Conservation (phyloP, 768 basidiomycete genomes). For the Zangia roseola region DNA sequence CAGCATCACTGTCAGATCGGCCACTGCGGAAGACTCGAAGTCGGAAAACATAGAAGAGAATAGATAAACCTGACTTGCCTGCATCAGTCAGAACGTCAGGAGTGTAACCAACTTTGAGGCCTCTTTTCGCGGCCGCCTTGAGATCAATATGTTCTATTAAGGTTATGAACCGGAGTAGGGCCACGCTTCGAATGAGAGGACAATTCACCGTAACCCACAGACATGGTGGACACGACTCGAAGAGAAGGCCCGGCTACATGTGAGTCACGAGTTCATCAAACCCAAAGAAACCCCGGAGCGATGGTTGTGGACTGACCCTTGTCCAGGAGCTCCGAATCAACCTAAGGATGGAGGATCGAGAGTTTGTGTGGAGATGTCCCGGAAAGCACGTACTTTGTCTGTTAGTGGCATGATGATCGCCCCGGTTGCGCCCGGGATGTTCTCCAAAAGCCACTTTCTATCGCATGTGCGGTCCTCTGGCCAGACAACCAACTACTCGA, state of each 20-base stretch:
- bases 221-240: constrained; percentile 89
- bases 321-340: constrained; percentile 61
- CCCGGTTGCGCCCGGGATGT: constrained; percentile 64
- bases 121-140: constrained; percentile 52
- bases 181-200: background rate
- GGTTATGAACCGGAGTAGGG: background rate
- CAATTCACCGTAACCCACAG: constrained; percentile 74
- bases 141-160: constrained; percentile 80
- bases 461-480: constrained; percentile 55
- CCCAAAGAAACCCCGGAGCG: background rate
- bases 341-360: constrained; percentile 37
- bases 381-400: constrained; percentile 56
- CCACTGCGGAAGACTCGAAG: constrained; percentile 52
- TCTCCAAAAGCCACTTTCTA: constrained; percentile 70
- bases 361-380: background rate
- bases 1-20: constrained; percentile 88
- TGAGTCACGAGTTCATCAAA: background rate
- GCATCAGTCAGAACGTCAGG: constrained; percentile 94
- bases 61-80: constrained; percentile 41
- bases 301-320: constrained; percentile 31
- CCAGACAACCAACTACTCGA: constrained; percentile 46
- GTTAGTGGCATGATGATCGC: constrained; percentile 62
- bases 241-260: constrained; percentile 71
- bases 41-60: background rate
- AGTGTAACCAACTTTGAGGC: constrained; percentile 82